Percentiles rank a stretch among this genome's conserved stretches.
Evolutionary conservation across 176 grass and related monocot species (phyloP).

Genomic region (Eragrostis curvula): DNA sequence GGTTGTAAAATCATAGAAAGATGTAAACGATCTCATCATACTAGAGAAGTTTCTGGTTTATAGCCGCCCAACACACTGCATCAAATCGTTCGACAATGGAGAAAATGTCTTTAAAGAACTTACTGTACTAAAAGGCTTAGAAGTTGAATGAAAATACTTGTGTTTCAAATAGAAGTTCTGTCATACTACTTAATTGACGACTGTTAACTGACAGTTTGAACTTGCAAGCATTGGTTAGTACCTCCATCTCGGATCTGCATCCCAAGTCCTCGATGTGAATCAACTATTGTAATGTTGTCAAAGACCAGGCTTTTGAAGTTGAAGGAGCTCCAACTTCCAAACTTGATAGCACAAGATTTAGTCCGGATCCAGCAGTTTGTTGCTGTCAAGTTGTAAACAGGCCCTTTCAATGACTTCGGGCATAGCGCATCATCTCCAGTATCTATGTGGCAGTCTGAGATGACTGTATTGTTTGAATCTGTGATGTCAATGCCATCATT

Average conservation of each 20-base stretch:
- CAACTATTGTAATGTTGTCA: slow-evolving; percentile 74
- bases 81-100: too few relatives aligned
- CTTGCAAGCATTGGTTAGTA: slow-evolving; percentile 23
- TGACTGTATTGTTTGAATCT: slow-evolving; percentile 83
- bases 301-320: slow-evolving; percentile 67
- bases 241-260: slow-evolving; percentile 98
- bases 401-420: slow-evolving; percentile 67
- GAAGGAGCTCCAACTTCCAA: slow-evolving; percentile 68
- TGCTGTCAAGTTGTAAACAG: slow-evolving; percentile 69
- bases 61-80: too few relatives aligned
- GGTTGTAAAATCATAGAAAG: too few relatives aligned
- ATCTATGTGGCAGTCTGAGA: slow-evolving; percentile 72
- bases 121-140: not conserved
- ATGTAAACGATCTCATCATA: not conserved
- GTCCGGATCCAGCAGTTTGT: slow-evolving; percentile 88
- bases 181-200: not conserved
- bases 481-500: slow-evolving; percentile 90
- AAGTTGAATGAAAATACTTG: not conserved
- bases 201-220: not conserved
- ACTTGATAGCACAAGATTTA: slow-evolving; percentile 89
- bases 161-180: not conserved
- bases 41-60: too few relatives aligned
- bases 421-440: slow-evolving; percentile 87
- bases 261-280: slow-evolving; percentile 80
- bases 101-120: not conserved